Evolutionary conservation across 805 yeast species (phyloP).

Genomic region (Ogataea pignaliae): DNA sequence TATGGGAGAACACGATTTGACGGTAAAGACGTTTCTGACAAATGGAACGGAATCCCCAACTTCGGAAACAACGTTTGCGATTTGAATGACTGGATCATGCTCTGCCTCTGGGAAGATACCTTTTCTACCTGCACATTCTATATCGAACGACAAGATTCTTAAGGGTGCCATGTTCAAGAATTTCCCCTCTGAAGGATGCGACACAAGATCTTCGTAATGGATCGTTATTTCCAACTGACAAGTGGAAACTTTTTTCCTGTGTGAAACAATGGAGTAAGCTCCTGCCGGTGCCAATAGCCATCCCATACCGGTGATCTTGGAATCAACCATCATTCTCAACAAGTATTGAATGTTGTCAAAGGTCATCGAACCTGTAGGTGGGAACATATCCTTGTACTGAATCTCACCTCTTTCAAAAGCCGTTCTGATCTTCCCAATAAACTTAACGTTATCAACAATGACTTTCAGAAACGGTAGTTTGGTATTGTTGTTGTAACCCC

Average conservation of each 20-base stretch:
- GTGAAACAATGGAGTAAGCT: conserved; percentile 49
- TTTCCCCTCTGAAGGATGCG: conserved; percentile 89
- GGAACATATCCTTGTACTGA: conserved; percentile 58
- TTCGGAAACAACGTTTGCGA: conserved; percentile 87
- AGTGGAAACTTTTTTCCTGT: conserved; percentile 47
- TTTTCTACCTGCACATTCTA: conserved; percentile 97
- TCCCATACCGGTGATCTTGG: conserved; percentile 91
- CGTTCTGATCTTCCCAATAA: conserved; percentile 63
- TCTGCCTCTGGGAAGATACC: conserved; percentile 96
- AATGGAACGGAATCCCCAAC: conserved; percentile 87
- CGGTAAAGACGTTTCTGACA: conserved; percentile 90
- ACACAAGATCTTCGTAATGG: conserved; percentile 59
- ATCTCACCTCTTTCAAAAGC: conserved; percentile 83
- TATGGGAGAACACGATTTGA: conserved; percentile 85
- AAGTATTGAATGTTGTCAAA: conserved; percentile 89
- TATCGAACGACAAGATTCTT: conserved; percentile 90
- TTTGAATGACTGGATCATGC: conserved; percentile 91
- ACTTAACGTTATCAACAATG: conserved; percentile 58
- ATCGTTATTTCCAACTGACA: conserved; percentile 84
- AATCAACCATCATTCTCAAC: conserved; percentile 85
- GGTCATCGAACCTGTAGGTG: conserved; percentile 57
- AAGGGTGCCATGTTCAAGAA: conserved; percentile 93
- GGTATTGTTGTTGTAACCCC: conserved; percentile 86
- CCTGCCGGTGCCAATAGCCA: conserved; percentile 89
- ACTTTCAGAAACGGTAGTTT: conserved; percentile 79